These are phyloP conservation scores for Penicillium hordei DNA, from an alignment of 2,329 filamentous ascomycete genomes.

Conservation along the genomic window DNA sequence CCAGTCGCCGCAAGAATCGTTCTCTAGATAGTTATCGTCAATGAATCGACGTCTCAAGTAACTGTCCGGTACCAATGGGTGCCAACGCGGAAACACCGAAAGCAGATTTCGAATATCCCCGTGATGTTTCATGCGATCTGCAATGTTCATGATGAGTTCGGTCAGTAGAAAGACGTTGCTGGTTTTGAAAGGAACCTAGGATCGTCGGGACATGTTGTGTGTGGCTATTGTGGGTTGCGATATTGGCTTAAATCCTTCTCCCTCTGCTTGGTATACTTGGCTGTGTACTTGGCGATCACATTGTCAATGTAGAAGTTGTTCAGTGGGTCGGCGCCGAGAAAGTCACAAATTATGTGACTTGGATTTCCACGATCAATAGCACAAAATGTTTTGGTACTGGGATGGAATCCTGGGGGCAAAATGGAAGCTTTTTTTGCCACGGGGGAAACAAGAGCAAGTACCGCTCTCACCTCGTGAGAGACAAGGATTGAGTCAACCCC, in stretches of 20 bases:
- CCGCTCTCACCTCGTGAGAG: background rate
- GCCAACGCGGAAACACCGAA: background rate
- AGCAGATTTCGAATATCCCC: background rate
- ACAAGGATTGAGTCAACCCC: no score
- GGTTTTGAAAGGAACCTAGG: background rate
- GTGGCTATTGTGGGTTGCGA: background rate
- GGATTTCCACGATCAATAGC: no score
- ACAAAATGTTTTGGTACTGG: accelerated
- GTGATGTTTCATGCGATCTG: background rate
- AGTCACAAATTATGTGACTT: background rate
- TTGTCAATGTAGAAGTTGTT: background rate
- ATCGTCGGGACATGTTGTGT: background rate
- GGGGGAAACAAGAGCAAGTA: background rate
- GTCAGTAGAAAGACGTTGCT: background rate
- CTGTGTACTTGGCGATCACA: background rate
- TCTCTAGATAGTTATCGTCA: background rate
- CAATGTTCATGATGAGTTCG: background rate
- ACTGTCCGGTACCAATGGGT: background rate
- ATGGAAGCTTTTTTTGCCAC: background rate
- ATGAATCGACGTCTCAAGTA: background rate
- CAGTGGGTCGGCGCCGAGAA: background rate
- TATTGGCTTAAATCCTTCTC: background rate
- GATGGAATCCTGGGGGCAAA: background rate
- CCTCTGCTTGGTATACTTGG: background rate
- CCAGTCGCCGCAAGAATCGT: background rate